phyloP scores from a whole-genome alignment of 2,329 filamentous ascomycete species.

The Aspergillus versicolor region DNA sequence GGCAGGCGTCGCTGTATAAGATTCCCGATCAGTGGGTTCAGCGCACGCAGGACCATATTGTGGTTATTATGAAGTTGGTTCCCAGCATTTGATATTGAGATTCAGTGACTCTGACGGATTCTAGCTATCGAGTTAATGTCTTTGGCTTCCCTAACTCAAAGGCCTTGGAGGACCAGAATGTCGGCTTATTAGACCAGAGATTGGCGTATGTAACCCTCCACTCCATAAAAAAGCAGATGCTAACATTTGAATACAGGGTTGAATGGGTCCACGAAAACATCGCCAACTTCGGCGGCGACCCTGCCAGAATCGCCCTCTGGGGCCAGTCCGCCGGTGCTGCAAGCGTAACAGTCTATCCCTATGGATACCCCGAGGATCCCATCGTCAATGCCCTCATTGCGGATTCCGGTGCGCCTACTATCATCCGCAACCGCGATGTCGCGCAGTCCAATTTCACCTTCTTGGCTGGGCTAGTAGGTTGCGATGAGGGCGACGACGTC shows the following conservation, averaged over 20 bases:
- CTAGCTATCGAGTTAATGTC: conserved; percentile 20
- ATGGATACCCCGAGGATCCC: conserved; percentile 30
- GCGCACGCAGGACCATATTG: conserved; percentile 40
- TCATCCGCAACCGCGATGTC: not conserved
- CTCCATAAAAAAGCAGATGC: not conserved
- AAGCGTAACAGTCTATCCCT: conserved; percentile 1
- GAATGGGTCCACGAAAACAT: conserved; percentile 13
- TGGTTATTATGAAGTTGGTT: conserved; percentile 41
- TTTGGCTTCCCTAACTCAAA: conserved; percentile 21
- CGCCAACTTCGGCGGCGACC: conserved; percentile 12
- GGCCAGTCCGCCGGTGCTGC: conserved; percentile 9
- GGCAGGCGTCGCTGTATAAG: conserved; percentile 49
- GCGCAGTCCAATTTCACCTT: not conserved
- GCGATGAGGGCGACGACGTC: not conserved
- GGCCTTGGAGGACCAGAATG: conserved; percentile 11
- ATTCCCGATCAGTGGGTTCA: conserved; percentile 38
- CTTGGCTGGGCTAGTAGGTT: not conserved
- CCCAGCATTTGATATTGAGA: conserved; percentile 30
- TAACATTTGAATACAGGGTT: not conserved
- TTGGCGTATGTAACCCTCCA: not conserved
- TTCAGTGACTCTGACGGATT: conserved; percentile 16
- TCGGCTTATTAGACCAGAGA: conserved; percentile 18
- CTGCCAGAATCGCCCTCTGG: not conserved
- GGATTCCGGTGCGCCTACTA: conserved; percentile 17
- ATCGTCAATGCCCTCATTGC: conserved; percentile 18